Conservation (phyloP, 768 basidiomycete genomes). For the Tephrocybe sp. region DNA sequence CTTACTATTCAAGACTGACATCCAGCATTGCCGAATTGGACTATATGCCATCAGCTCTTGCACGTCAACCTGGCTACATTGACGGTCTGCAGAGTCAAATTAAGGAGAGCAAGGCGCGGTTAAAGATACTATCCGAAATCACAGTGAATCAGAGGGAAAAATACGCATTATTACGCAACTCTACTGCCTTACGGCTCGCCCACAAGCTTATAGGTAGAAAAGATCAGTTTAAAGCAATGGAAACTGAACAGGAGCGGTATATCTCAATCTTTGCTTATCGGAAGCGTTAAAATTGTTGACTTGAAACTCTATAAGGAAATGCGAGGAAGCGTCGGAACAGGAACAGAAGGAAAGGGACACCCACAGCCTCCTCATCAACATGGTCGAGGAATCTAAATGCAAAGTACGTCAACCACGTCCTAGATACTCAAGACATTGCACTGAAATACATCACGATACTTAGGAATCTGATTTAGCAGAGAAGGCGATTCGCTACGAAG, state of each 20-base stretch:
- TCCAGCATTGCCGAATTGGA: slow-evolving; percentile 34
- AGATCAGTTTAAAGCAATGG: slow-evolving; percentile 41
- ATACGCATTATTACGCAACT: slow-evolving; percentile 39
- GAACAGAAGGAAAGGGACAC: slow-evolving; percentile 39
- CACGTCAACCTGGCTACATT: slow-evolving; percentile 35
- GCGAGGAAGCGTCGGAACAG: slow-evolving; percentile 42
- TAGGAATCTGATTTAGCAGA: slow-evolving; percentile 34
- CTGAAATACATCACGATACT: background rate
- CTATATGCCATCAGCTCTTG: slow-evolving; percentile 37
- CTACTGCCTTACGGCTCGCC: slow-evolving; percentile 36
- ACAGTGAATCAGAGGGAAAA: slow-evolving; percentile 47
- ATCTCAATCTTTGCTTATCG: slow-evolving; percentile 9
- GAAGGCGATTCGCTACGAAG: slow-evolving; percentile 30
- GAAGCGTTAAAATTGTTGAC: no score
- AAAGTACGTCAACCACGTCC: slow-evolving; percentile 26
- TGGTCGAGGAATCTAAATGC: slow-evolving; percentile 33
- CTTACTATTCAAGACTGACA: slow-evolving; percentile 38
- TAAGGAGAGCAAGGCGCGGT: slow-evolving; percentile 19
- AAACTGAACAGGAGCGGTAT: slow-evolving; percentile 46
- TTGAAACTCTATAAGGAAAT: slow-evolving; percentile 36
- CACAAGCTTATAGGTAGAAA: slow-evolving; percentile 40
- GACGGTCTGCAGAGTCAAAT: slow-evolving; percentile 32
- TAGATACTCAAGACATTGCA: background rate
- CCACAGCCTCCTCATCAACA: slow-evolving; percentile 27
- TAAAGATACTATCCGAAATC: slow-evolving; percentile 30